Conservation (phyloP, 768 basidiomycete genomes). For the Coprinopsis sp. region DNA sequence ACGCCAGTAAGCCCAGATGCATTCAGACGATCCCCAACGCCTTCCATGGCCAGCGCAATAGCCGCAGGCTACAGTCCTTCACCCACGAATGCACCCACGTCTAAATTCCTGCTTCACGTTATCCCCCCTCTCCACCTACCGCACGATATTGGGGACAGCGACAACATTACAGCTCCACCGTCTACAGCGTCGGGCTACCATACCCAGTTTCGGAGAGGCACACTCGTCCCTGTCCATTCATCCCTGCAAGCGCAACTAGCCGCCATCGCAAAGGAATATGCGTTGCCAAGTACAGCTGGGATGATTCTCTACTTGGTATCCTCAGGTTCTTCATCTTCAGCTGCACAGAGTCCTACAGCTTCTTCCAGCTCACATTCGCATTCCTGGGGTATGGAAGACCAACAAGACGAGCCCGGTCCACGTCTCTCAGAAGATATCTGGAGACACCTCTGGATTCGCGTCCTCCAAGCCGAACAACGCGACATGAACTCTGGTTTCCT, state of each 20-base stretch:
- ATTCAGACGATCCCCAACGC: constrained; percentile 47
- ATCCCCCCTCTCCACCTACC: constrained; percentile 73
- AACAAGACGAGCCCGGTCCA: constrained; percentile 63
- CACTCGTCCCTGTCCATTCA: constrained; percentile 80
- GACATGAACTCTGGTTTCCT: constrained; percentile 38
- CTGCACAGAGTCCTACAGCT: constrained; percentile 13
- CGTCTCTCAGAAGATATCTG: constrained; percentile 84
- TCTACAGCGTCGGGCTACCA: constrained; percentile 69
- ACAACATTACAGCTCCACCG: constrained; percentile 49
- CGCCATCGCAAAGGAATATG: constrained; percentile 92
- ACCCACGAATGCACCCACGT: constrained; percentile 36
- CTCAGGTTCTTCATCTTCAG: constrained; percentile 13
- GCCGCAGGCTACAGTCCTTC: constrained; percentile 26
- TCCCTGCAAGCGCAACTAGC: constrained; percentile 77
- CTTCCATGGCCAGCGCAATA: constrained; percentile 24
- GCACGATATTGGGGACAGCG: constrained; percentile 48
- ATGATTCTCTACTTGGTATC: constrained; percentile 77
- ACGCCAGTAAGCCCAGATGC: constrained; percentile 29
- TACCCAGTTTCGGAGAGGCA: constrained; percentile 74
- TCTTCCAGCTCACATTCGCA: constrained; percentile 3
- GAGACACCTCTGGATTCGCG: constrained; percentile 80
- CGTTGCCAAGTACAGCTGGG: constrained; percentile 81
- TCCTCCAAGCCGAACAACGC: constrained; percentile 54
- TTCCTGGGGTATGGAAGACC: no score
- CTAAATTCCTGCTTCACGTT: constrained; percentile 77